Evolutionary conservation across 805 yeast genomes (phyloP).

Genomic region (Pichia heedii): DNA sequence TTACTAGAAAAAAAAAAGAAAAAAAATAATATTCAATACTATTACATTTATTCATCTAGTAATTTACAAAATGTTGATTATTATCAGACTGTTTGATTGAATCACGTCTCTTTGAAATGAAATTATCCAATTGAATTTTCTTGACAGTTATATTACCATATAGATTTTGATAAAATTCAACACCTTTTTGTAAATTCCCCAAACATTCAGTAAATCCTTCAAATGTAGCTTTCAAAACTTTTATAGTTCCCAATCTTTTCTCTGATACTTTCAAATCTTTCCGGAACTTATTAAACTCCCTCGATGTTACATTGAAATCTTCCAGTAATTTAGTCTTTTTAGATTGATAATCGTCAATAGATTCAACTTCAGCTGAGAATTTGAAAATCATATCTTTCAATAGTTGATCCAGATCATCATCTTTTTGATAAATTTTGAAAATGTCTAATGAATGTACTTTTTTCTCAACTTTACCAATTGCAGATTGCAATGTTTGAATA

Average conservation of each 20-base stretch:
- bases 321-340: conserved; percentile 27
- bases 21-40: too few relatives aligned
- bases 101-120: conserved; percentile 1
- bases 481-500: conserved; percentile 12
- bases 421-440: conserved; percentile 8
- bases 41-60: background rate
- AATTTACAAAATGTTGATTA: too few relatives aligned
- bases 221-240: conserved; percentile 41
- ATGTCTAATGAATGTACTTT: conserved; percentile 31
- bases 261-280: conserved; percentile 25
- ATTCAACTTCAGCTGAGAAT: conserved; percentile 43
- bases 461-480: conserved; percentile 33
- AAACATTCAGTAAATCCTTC: conserved; percentile 46
- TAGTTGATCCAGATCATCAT: conserved; percentile 28
- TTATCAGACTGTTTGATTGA: too few relatives aligned
- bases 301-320: conserved; percentile 16
- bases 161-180: conserved; percentile 63
- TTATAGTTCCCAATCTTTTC: conserved; percentile 41
- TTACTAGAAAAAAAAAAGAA: too few relatives aligned
- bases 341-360: conserved; percentile 33
- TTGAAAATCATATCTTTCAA: conserved; percentile 35
- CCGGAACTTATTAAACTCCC: conserved; percentile 29
- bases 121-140: background rate
- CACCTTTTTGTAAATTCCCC: conserved; percentile 57
- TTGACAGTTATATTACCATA: conserved; percentile 22